phyloP scores from a whole-genome alignment of 2,329 filamentous ascomycete species.

The Emergomyces africanus region DNA sequence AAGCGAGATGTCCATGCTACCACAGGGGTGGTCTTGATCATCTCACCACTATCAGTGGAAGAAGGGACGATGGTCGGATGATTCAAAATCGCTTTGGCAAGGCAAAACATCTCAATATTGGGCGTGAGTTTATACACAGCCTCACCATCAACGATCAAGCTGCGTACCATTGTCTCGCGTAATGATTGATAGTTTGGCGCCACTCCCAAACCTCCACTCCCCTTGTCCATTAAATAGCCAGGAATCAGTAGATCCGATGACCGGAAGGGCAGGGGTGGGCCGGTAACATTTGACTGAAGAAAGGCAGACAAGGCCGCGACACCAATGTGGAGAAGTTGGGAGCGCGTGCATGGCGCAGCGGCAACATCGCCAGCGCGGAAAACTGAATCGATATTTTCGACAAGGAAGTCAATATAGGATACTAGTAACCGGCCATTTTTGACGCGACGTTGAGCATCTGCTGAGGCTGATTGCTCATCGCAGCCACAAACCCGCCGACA shows the following conservation, averaged over 20 bases:
- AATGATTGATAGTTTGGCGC: slow-evolving; percentile 28
- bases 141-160: slow-evolving; percentile 69
- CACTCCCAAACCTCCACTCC: slow-evolving; percentile 18
- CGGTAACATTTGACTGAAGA: slow-evolving; percentile 76
- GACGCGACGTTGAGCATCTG: background rate
- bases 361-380: background rate
- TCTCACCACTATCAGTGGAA: background rate
- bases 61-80: slow-evolving; percentile 27
- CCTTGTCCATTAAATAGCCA: slow-evolving; percentile 20
- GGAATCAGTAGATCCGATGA: slow-evolving; percentile 40
- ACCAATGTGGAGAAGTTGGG: slow-evolving; percentile 42
- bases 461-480: background rate
- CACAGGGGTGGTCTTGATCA: slow-evolving; percentile 31
- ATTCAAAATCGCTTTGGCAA: slow-evolving; percentile 52
- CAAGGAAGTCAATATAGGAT: background rate
- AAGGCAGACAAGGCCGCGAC: slow-evolving; percentile 64
- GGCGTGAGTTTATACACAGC: slow-evolving; percentile 76
- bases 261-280: slow-evolving; percentile 57
- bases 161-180: slow-evolving; percentile 49
- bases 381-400: background rate
- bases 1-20: slow-evolving; percentile 49
- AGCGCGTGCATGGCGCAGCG: slow-evolving; percentile 12
- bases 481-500: background rate
- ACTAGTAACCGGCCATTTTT: background rate
- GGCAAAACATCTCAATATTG: slow-evolving; percentile 66